Percentiles rank a stretch among this genome's conserved stretches.
These are phyloP conservation scores for Senna siamea DNA, from an alignment of 306 rosid species.

Conservation along the genomic window DNA sequence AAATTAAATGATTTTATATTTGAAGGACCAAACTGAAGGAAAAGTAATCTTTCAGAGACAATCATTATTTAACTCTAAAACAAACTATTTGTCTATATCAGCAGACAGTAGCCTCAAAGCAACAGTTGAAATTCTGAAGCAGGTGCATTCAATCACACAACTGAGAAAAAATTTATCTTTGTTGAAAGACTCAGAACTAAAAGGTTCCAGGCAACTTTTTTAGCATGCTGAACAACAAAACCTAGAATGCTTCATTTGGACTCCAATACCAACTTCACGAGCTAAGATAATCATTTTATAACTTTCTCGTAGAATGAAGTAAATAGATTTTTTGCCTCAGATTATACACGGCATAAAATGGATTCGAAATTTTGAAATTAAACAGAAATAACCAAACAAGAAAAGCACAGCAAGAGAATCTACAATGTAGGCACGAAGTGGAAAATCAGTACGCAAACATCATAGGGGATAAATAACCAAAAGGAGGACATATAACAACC, in stretches of 20 bases:
- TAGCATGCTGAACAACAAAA: background rate
- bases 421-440: background rate
- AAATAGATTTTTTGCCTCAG: background rate
- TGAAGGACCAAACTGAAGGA: too few relatives aligned
- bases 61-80: too few relatives aligned
- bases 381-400: background rate
- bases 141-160: too few relatives aligned
- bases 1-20: too few relatives aligned
- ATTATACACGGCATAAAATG: background rate
- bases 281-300: background rate
- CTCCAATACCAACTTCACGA: background rate
- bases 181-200: background rate
- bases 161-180: background rate
- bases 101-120: too few relatives aligned
- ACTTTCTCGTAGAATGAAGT: background rate
- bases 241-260: conserved; percentile 3
- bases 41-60: too few relatives aligned
- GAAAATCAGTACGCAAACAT: background rate
- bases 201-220: background rate
- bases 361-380: background rate
- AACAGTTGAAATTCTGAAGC: too few relatives aligned
- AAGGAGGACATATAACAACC: background rate
- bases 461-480: background rate
- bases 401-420: background rate
- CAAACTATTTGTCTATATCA: too few relatives aligned